These are phyloP conservation scores for Fomitopsis pinicola DNA, from an alignment of 1,284 basidiomycete genomes.

Conservation along the genomic window DNA sequence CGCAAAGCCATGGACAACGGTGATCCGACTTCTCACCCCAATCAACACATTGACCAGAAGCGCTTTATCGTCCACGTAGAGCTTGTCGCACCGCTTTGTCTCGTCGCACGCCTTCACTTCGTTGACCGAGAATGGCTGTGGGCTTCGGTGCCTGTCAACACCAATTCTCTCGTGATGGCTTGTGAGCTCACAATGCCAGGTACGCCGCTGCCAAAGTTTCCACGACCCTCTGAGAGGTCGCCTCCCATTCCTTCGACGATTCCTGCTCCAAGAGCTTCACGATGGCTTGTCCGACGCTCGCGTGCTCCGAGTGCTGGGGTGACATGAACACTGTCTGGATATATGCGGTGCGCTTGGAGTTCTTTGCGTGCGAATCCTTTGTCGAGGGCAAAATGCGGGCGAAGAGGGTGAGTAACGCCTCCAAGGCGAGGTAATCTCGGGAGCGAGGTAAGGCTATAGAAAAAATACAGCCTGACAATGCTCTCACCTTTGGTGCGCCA, in stretches of 20 bases:
- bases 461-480: not conserved
- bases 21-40: constrained; percentile 27
- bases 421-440: constrained; percentile 53
- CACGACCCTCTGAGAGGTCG: constrained; percentile 41
- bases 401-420: constrained; percentile 52
- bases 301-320: constrained; percentile 14
- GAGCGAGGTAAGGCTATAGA: not conserved
- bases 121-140: constrained; percentile 51
- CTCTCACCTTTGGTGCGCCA: constrained; percentile 28
- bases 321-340: constrained; percentile 45
- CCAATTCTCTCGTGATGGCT: not conserved
- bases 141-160: constrained; percentile 31
- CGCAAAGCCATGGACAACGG: not conserved
- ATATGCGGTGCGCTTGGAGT: constrained; percentile 36
- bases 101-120: constrained; percentile 38
- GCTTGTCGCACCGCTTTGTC: constrained; percentile 33
- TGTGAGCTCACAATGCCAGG: constrained; percentile 38
- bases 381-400: constrained; percentile 50
- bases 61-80: constrained; percentile 48
- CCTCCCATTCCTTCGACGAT: constrained; percentile 48
- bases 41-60: constrained; percentile 48
- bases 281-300: constrained; percentile 30
- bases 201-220: constrained; percentile 43
- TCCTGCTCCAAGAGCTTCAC: constrained; percentile 39
- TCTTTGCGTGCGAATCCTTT: constrained; percentile 27